Evolutionary conservation across 495 filamentous ascomycete species (phyloP).

Genomic region (Hypoxylon fuscum): DNA sequence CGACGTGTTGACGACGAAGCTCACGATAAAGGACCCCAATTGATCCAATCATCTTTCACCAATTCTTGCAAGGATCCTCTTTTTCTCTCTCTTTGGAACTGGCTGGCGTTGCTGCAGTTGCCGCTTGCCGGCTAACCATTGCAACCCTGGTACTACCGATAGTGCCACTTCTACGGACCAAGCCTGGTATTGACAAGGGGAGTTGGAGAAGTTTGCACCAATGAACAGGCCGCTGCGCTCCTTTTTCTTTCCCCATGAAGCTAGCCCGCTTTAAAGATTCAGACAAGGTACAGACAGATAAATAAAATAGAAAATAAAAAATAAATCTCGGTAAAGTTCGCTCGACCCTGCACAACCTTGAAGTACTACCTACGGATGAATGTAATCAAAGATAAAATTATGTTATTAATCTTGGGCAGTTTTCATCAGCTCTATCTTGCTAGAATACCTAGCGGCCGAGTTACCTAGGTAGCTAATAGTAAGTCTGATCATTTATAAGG

Average conservation of each 20-base stretch:
- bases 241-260: conserved; percentile 25
- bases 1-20: conserved; percentile 37
- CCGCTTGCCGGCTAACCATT: conserved; percentile 34
- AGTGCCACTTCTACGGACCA: conserved; percentile 19
- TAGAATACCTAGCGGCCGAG: background rate
- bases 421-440: too few relatives aligned
- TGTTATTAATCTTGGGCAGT: conserved; percentile 7
- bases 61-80: conserved; percentile 21
- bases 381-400: too few relatives aligned
- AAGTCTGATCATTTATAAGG: conserved; percentile 21
- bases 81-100: conserved; percentile 37
- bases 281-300: too few relatives aligned
- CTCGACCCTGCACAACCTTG: too few relatives aligned
- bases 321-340: too few relatives aligned
- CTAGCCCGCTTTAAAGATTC: conserved; percentile 18
- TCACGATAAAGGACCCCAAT: conserved; percentile 43
- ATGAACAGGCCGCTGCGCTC: conserved; percentile 10
- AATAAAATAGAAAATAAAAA: too few relatives aligned
- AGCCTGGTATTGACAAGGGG: conserved; percentile 25
- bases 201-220: conserved; percentile 11
- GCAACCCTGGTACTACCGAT: background rate
- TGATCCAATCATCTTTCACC: conserved; percentile 30
- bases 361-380: too few relatives aligned
- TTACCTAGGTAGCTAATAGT: conserved; percentile 5
- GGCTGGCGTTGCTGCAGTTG: conserved; percentile 34